phyloP scores from a whole-genome alignment of 768 basidiomycete genomes.

The Boletus vinaceobasis region DNA sequence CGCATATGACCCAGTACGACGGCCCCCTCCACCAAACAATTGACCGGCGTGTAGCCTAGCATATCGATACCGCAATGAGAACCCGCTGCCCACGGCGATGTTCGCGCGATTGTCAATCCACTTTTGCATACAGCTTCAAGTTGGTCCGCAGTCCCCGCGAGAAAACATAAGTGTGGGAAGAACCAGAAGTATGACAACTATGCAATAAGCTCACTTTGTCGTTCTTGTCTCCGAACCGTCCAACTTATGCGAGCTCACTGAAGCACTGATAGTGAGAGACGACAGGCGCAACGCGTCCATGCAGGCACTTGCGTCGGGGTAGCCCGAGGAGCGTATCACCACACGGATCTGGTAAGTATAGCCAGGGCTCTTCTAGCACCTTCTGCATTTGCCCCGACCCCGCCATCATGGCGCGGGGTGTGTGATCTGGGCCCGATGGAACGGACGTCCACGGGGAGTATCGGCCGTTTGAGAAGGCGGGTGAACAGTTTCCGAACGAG shows the following conservation, averaged over 20 bases:
- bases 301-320: too few species aligned
- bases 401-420: too few species aligned
- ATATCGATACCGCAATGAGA: neutral
- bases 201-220: neutral
- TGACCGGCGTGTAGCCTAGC: neutral
- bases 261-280: neutral
- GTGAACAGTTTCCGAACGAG: too few species aligned
- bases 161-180: neutral
- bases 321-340: too few species aligned
- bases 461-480: too few species aligned
- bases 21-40: too few species aligned
- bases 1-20: neutral
- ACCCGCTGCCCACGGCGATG: too few species aligned
- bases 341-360: too few species aligned
- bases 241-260: neutral
- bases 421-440: too few species aligned
- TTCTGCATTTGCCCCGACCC: too few species aligned
- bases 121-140: neutral
- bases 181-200: neutral
- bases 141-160: neutral
- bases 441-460: too few species aligned
- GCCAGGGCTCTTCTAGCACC: too few species aligned
- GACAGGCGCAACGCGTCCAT: neutral
- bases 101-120: neutral
- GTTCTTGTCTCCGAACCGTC: neutral